These are phyloP conservation scores for Lentinula novae-zelandiae DNA, from an alignment of 1,284 basidiomycete genomes.

Conservation along the genomic window DNA sequence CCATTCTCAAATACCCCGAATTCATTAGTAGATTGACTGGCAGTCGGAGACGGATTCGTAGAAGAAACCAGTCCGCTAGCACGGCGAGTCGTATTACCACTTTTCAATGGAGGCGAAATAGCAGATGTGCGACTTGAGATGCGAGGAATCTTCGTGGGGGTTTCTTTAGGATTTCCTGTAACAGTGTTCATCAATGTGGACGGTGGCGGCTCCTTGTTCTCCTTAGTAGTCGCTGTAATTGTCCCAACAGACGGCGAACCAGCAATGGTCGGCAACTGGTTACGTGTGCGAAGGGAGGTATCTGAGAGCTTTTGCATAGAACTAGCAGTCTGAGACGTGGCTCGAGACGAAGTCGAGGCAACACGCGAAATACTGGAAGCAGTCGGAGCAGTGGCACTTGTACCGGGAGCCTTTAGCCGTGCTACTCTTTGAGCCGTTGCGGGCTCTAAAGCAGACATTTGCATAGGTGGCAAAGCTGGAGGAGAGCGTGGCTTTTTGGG, in stretches of 20 bases:
- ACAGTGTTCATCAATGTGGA: slow-evolving; percentile 47
- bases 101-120: slow-evolving; percentile 61
- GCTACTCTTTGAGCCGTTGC: slow-evolving; percentile 78
- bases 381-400: slow-evolving; percentile 40
- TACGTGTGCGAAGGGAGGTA: slow-evolving; percentile 68
- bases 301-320: slow-evolving; percentile 82
- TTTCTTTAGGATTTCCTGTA: slow-evolving; percentile 64
- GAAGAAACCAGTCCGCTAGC: slow-evolving; percentile 53
- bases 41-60: slow-evolving; percentile 62
- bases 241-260: slow-evolving; percentile 85
- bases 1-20: slow-evolving; percentile 73
- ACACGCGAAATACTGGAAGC: slow-evolving; percentile 39
- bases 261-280: slow-evolving; percentile 81
- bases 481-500: slow-evolving; percentile 65
- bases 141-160: slow-evolving; percentile 92
- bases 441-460: slow-evolving; percentile 78
- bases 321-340: slow-evolving; percentile 72
- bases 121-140: slow-evolving; percentile 79
- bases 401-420: slow-evolving; percentile 57
- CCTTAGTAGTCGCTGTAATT: slow-evolving; percentile 45
- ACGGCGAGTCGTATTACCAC: slow-evolving; percentile 49
- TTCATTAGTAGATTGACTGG: slow-evolving; percentile 54
- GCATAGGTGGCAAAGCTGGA: slow-evolving; percentile 80
- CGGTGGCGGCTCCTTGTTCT: slow-evolving; percentile 52
- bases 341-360: slow-evolving; percentile 43